phyloP scores from a whole-genome alignment of 2,329 filamentous ascomycete genomes.

The Aspergillus calidoustus region DNA sequence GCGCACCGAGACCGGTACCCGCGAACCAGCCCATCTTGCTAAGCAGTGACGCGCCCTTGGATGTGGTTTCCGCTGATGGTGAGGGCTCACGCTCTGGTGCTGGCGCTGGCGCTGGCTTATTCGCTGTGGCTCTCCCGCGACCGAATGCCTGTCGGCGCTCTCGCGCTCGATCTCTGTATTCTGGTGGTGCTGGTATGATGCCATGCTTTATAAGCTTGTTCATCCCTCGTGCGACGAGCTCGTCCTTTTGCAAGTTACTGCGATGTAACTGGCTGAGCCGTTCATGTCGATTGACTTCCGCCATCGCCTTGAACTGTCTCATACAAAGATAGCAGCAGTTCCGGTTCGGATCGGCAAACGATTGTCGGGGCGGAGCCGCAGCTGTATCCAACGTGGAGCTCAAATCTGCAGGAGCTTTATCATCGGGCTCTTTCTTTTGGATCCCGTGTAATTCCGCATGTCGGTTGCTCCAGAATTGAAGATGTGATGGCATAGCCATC shows the following conservation, averaged over 20 bases:
- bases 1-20: conserved; percentile 53
- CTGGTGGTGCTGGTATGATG: conserved; percentile 38
- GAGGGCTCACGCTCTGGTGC: conserved; percentile 37
- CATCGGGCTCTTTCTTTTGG: conserved; percentile 38
- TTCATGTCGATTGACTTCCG: conserved; percentile 64
- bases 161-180: conserved; percentile 53
- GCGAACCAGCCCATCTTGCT: conserved; percentile 58
- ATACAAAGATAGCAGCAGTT: conserved; percentile 67
- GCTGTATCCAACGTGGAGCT: conserved; percentile 23
- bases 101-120: conserved; percentile 27
- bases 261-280: conserved; percentile 62
- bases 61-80: conserved; percentile 37
- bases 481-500: conserved; percentile 64
- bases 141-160: conserved; percentile 53
- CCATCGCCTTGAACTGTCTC: conserved; percentile 59
- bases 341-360: conserved; percentile 63
- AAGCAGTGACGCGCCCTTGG: conserved; percentile 56
- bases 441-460: conserved; percentile 69
- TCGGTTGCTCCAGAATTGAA: conserved; percentile 73
- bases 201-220: conserved; percentile 50
- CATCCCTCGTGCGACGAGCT: conserved; percentile 47
- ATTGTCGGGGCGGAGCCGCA: conserved; percentile 52
- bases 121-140: conserved; percentile 28
- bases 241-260: conserved; percentile 58
- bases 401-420: conserved; percentile 23